phyloP scores from a whole-genome alignment of 2,329 filamentous ascomycete species.

The Trichoderma aggressivum region DNA sequence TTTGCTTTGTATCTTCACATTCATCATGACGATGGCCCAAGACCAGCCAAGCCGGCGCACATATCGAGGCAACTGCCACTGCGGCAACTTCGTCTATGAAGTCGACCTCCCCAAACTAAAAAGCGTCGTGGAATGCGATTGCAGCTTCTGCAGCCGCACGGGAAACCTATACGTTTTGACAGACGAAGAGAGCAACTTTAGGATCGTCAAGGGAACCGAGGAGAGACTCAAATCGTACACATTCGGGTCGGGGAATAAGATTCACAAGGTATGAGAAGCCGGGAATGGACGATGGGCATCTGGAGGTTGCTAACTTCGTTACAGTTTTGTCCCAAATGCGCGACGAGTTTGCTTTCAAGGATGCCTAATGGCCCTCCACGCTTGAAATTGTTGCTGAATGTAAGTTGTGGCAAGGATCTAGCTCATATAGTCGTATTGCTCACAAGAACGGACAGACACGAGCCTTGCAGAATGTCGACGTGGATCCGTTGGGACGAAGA shows the following conservation, averaged over 20 bases:
- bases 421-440: not conserved
- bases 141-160: conserved; percentile 60
- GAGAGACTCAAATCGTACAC: conserved; percentile 42
- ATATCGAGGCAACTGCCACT: conserved; percentile 60
- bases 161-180: conserved; percentile 38
- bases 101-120: conserved; percentile 55
- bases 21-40: not conserved
- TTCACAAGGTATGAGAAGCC: conserved; percentile 39
- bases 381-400: conserved; percentile 18
- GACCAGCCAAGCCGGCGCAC: conserved; percentile 28
- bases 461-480: conserved; percentile 28
- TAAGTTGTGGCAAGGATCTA: not conserved
- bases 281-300: not conserved
- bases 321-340: conserved; percentile 53
- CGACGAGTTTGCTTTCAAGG: conserved; percentile 39
- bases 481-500: conserved; percentile 39
- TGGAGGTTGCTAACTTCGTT: not conserved
- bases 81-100: conserved; percentile 52
- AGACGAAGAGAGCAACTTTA: conserved; percentile 31
- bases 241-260: conserved; percentile 38
- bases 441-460: not conserved
- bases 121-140: conserved; percentile 57
- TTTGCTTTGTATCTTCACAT: not conserved
- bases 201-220: conserved; percentile 44
- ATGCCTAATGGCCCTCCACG: not conserved